Percentiles rank a stretch among this genome's conserved stretches.
Conservation (phyloP, 768 basidiomycete genomes). For the Russula dissimulans region DNA sequence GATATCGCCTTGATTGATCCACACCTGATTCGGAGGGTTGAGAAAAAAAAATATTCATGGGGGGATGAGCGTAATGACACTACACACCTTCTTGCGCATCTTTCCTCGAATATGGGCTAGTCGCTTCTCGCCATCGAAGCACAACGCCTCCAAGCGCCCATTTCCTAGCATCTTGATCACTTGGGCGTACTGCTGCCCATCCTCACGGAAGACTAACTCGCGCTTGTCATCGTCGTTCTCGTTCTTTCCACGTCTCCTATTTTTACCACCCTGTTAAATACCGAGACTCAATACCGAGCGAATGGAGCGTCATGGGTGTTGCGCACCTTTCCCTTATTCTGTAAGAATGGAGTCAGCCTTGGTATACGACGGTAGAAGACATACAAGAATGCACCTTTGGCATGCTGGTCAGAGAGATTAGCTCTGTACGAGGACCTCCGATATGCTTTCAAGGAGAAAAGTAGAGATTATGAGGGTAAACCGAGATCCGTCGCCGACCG, state of each 20-base stretch:
- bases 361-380: neutral
- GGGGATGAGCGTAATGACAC: neutral
- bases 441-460: neutral
- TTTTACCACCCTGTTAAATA: constrained; percentile 83
- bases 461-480: neutral
- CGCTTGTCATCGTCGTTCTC: constrained; percentile 99
- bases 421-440: neutral
- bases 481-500: neutral
- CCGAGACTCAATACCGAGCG: constrained; percentile 4
- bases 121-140: constrained; percentile 97
- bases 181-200: constrained; percentile 98
- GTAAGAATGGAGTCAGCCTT: constrained; percentile 1
- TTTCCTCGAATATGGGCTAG: constrained; percentile 97
- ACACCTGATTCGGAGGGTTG: constrained; percentile 51
- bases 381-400: constrained; percentile 10
- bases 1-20: constrained; percentile 99
- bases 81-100: constrained; percentile 93
- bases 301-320: neutral
- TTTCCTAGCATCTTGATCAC: constrained; percentile 99
- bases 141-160: constrained; percentile 89
- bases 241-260: constrained; percentile 98
- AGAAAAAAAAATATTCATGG: neutral
- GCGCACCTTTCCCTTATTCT: constrained; percentile 73
- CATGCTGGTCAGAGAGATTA: neutral
- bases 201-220: constrained; percentile 96